These are phyloP conservation scores for Phytophthora agathidicida DNA, from an alignment of 352 stramenopile genomes.

Conservation along the genomic window DNA sequence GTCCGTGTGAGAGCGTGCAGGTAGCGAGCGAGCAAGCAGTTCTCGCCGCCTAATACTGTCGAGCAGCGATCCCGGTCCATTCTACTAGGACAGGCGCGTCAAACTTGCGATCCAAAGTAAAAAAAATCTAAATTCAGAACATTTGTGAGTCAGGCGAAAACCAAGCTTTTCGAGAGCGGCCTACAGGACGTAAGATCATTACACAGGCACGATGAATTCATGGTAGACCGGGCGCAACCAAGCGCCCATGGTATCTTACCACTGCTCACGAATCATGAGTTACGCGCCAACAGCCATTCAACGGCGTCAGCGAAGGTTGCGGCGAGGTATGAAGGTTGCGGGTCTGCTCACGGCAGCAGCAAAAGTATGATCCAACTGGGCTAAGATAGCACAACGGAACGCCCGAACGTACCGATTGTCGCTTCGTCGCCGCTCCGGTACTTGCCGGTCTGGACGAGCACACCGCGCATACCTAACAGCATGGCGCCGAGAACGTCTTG, in stretches of 20 bases:
- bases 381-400: slow-evolving; percentile 1
- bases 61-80: neutral
- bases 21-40: no score
- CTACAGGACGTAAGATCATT: no score
- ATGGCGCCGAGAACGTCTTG: slow-evolving; percentile 59
- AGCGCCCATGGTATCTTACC: no score
- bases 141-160: no score
- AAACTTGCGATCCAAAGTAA: no score
- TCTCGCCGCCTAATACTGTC: no score
- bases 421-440: slow-evolving; percentile 49
- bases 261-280: no score
- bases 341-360: neutral
- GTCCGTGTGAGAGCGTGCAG: no score
- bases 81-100: neutral
- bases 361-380: neutral
- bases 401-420: slow-evolving; percentile 18
- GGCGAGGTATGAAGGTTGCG: slow-evolving; percentile 27
- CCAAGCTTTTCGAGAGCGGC: no score
- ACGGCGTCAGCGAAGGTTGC: slow-evolving; percentile 36
- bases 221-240: no score
- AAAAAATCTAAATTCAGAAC: no score
- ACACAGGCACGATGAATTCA: no score
- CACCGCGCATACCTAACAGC: slow-evolving; percentile 44
- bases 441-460: slow-evolving; percentile 61
- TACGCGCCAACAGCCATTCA: slow-evolving; percentile 34